A percentile compares a stretch with the other conserved stretches of the same genome.
Conservation (phyloP, 2,329 filamentous ascomycete species). For the Hypoxylon sp. region DNA sequence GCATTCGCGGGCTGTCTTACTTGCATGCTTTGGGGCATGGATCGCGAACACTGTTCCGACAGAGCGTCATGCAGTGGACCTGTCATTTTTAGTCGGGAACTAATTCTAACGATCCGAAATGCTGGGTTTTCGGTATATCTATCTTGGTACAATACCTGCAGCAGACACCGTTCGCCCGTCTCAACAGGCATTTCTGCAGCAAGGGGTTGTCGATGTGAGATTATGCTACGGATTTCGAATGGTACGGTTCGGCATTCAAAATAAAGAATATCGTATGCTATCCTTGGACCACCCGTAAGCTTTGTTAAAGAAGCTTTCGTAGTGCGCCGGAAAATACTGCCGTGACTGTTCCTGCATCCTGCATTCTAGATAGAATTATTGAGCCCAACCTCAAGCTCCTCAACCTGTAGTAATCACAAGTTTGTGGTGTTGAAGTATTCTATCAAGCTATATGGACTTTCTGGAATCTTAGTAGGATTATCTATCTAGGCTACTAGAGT, state of each 20-base stretch:
- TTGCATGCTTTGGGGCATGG: constrained; percentile 22
- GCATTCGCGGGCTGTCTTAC: constrained; percentile 21
- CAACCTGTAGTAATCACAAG: neutral
- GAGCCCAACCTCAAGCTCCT: neutral
- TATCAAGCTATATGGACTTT: neutral
- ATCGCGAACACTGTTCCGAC: constrained; percentile 29
- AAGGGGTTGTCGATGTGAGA: constrained; percentile 6
- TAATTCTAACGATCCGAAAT: constrained; percentile 18
- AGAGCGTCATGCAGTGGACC: constrained; percentile 12
- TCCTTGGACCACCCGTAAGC: neutral
- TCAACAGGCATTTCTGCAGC: neutral
- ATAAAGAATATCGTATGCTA: neutral
- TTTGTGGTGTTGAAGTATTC: neutral
- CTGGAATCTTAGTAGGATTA: neutral
- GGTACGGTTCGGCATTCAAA: constrained; percentile 3
- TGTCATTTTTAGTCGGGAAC: constrained; percentile 23
- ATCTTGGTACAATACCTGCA: constrained; percentile 10
- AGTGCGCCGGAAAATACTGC: neutral
- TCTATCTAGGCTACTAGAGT: neutral
- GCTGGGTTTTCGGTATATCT: constrained; percentile 21
- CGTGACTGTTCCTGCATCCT: constrained; percentile 1
- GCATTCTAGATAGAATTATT: neutral
- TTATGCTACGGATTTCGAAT: constrained; percentile 10
- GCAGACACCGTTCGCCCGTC: constrained; percentile 1
- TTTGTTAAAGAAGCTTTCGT: neutral